These are phyloP conservation scores for Asterella californica DNA, from an alignment of 225 moss, liverwort and hornwort genomes.

Conservation along the genomic window DNA sequence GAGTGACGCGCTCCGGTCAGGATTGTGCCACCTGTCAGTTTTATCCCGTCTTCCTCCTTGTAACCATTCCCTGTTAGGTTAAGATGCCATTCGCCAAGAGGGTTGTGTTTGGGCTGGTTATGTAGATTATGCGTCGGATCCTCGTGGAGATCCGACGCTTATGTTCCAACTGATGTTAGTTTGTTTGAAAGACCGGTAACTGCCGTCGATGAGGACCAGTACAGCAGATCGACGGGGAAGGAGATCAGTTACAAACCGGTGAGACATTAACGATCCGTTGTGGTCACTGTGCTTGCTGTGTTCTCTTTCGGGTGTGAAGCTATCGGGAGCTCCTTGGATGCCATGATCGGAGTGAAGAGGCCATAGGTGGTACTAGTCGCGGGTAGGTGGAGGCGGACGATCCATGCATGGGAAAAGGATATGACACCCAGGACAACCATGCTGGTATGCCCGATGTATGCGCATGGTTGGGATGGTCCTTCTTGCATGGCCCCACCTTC, in stretches of 20 bases:
- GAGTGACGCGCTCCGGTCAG: background rate
- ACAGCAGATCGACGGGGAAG: background rate
- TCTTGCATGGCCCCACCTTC: background rate
- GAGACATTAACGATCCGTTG: background rate
- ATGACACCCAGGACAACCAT: background rate
- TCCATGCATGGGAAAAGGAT: background rate
- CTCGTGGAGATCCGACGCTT: background rate
- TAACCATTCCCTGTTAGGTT: background rate
- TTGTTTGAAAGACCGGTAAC: background rate
- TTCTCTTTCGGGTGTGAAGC: background rate
- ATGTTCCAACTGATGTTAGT: background rate
- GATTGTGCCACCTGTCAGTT: background rate
- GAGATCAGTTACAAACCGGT: background rate
- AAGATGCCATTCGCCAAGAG: background rate
- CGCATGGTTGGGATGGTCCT: background rate
- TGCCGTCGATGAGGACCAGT: background rate
- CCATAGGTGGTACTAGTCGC: background rate
- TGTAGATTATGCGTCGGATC: background rate
- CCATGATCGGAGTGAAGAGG: background rate
- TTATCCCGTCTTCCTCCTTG: background rate
- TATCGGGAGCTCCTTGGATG: constrained; percentile 3
- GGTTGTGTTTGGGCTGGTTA: background rate
- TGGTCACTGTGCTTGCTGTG: background rate
- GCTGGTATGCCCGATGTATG: background rate
- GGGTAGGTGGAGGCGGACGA: background rate